Percentiles rank a stretch among this genome's conserved stretches.
phyloP scores from a whole-genome alignment of 371 early-diverging fungal species.

The Apophysomyces elegans region DNA sequence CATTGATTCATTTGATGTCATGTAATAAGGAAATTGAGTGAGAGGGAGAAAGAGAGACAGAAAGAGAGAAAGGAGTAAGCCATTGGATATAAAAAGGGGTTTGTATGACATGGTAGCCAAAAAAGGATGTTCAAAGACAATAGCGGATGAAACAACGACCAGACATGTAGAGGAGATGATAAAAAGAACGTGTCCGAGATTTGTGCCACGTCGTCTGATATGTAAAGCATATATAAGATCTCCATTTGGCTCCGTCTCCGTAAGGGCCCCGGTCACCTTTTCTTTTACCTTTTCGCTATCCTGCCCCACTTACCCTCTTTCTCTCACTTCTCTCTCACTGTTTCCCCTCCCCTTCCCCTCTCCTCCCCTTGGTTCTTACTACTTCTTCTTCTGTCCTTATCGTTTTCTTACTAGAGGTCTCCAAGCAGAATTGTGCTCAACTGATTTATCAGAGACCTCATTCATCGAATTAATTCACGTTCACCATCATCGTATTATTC shows the following conservation, averaged over 20 bases:
- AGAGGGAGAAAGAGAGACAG: neutral
- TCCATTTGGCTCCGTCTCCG: conserved; percentile 1
- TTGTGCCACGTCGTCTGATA: conserved; percentile 7
- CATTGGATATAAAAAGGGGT: too few relatives aligned
- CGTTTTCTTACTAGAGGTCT: neutral
- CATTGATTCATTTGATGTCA: too few relatives aligned
- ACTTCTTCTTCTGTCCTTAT: neutral
- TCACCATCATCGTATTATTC: too few relatives aligned
- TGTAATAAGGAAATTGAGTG: too few relatives aligned
- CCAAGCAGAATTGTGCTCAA: too few relatives aligned
- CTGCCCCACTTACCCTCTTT: conserved; percentile 10
- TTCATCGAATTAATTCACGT: too few relatives aligned
- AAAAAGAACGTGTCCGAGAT: conserved; percentile 3
- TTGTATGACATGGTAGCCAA: neutral
- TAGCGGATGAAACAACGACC: conserved; percentile 10
- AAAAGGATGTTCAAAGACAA: conserved; percentile 8
- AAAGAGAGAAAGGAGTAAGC: neutral
- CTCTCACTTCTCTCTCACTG: conserved; percentile 6
- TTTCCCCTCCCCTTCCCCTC: neutral
- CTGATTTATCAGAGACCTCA: too few relatives aligned
- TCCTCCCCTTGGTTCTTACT: neutral
- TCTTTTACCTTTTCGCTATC: conserved; percentile 8
- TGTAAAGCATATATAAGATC: neutral
- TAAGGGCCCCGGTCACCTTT: conserved; percentile 12
- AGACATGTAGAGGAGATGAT: neutral